Conservation (phyloP, 2,329 filamentous ascomycete genomes). For the Sporothrix brasiliensis region DNA sequence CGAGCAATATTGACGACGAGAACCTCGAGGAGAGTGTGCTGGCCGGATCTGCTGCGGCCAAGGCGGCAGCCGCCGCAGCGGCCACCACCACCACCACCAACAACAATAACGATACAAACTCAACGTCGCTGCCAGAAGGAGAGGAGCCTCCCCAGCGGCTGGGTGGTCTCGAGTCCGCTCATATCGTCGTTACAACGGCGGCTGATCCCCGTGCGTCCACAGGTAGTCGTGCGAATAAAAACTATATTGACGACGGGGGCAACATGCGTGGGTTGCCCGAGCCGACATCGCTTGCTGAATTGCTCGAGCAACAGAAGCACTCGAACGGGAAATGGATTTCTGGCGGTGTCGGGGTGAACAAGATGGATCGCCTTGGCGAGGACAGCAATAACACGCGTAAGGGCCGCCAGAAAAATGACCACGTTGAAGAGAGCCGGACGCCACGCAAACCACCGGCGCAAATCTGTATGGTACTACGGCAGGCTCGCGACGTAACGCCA, state of each 20-base stretch:
- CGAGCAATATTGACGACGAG: constrained; percentile 55
- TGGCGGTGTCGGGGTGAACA: not conserved
- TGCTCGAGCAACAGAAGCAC: constrained; percentile 10
- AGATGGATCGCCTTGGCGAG: not conserved
- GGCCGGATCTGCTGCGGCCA: not conserved
- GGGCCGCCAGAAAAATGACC: not conserved
- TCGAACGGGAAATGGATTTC: not conserved
- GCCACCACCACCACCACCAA: too few relatives aligned
- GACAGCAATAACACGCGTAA: not conserved
- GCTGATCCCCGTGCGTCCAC: not conserved
- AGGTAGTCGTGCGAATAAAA: not conserved
- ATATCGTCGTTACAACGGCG: not conserved
- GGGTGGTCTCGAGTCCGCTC: not conserved
- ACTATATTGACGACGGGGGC: constrained; percentile 10
- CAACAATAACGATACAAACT: not conserved
- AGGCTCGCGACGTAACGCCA: not conserved
- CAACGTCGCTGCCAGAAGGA: not conserved
- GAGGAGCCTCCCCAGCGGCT: not conserved
- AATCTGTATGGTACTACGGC: not conserved
- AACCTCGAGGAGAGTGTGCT: constrained; percentile 43
- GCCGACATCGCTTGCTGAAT: not conserved
- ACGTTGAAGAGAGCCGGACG: not conserved
- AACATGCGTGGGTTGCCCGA: constrained; percentile 24
- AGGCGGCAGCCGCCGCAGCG: not conserved
- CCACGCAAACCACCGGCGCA: not conserved